phyloP scores from a whole-genome alignment of 2,329 filamentous ascomycete genomes.

The Colletotrichum spinosum region DNA sequence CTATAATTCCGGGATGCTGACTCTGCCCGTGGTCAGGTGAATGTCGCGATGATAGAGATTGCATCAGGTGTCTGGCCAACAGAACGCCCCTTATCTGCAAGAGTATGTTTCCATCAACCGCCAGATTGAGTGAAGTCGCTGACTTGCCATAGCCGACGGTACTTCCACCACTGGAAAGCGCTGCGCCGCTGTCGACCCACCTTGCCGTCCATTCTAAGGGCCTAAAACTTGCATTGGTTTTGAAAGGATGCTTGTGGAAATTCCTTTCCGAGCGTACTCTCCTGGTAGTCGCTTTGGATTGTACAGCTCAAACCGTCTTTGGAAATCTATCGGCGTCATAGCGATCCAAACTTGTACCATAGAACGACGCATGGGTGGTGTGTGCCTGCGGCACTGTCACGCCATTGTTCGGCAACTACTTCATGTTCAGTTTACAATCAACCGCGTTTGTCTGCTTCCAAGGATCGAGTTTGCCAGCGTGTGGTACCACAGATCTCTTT shows the following conservation, averaged over 20 bases:
- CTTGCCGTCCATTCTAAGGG: slow-evolving; percentile 11
- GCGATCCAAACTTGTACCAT: no score
- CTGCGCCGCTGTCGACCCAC: slow-evolving; percentile 3
- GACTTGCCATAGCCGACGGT: not conserved
- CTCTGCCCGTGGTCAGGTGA: not conserved
- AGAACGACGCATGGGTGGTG: no score
- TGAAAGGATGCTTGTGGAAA: no score
- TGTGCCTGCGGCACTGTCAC: no score
- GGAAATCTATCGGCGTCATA: no score
- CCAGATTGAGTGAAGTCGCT: not conserved
- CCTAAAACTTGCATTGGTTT: no score
- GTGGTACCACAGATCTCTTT: no score
- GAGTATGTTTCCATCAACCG: not conserved
- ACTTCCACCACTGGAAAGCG: slow-evolving; percentile 17
- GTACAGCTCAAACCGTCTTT: no score
- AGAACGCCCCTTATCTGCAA: slow-evolving; percentile 19
- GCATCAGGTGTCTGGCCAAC: slow-evolving; percentile 12
- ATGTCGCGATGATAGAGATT: slow-evolving; percentile 9
- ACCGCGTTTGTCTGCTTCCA: no score
- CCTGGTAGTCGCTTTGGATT: not conserved
- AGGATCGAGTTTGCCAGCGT: no score
- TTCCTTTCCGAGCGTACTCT: not conserved
- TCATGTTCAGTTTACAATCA: no score
- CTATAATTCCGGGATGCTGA: not conserved
- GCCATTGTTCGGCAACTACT: no score